Conservation (phyloP, 1,139 yeast species). For the Pneumocystis canis region DNA sequence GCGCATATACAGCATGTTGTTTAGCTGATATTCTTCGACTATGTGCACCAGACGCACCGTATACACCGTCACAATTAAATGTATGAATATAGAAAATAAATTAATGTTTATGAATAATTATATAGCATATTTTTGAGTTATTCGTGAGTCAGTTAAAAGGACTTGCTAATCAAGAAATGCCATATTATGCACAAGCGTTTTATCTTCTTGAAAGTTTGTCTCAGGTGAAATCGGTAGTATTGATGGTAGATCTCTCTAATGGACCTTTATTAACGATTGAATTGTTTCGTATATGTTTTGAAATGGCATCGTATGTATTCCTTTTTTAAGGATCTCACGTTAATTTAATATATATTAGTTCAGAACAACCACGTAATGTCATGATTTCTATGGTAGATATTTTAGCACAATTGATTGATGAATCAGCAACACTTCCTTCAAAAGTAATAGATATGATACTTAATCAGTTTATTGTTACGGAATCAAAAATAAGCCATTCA, state of each 20-base stretch:
- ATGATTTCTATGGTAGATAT: constrained; percentile 52
- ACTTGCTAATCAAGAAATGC: constrained; percentile 44
- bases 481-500: constrained; percentile 20
- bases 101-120: background rate
- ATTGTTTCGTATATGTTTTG: constrained; percentile 52
- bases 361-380: constrained; percentile 26
- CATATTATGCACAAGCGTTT: constrained; percentile 52
- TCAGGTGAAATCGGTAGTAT: constrained; percentile 64
- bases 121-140: constrained; percentile 20
- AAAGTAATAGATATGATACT: constrained; percentile 49
- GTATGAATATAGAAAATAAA: constrained; percentile 24
- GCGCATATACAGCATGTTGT: constrained; percentile 59
- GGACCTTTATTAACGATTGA: constrained; percentile 36
- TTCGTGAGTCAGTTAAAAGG: constrained; percentile 49
- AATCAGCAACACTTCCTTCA: constrained; percentile 53
- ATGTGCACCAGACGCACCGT: constrained; percentile 88
- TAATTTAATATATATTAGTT: constrained; percentile 14
- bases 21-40: constrained; percentile 61
- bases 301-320: constrained; percentile 26
- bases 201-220: constrained; percentile 56
- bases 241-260: constrained; percentile 62
- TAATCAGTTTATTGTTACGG: constrained; percentile 31
- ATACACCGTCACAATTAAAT: constrained; percentile 43
- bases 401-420: constrained; percentile 62
- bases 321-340: constrained; percentile 1